Base-by-base conservation (phyloP, 306 rosid species). In the Trifolium subterraneum region DNA sequence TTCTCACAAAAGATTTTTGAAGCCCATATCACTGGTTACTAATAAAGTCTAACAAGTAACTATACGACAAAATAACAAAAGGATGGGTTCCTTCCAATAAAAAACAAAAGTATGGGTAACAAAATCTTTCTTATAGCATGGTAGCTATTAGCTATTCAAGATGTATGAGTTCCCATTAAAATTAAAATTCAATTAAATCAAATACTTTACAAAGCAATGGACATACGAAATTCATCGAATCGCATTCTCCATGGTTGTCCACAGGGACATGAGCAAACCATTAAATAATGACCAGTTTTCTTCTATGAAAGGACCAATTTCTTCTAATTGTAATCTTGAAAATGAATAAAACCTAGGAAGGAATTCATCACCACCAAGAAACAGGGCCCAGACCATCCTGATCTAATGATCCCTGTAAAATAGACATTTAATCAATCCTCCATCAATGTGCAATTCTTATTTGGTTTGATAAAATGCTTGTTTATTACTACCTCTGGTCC, bases 381-480 rank as follows among this genome's bases (percentile, higher is more conserved):
- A 70, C 31, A 59, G 84, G 87, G 11, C 87, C 84, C 20, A 79
- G 19, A 67, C 84, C 84, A 19, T 83, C 84, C 27, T 59, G 73
- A 71, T 83, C 65, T 65, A 83, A 25, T 8, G 78, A 64, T 58
- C 75, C 86, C 86, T 83, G 19, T 45, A 79, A 70, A 68, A 64
- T 64, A 64, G 8, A 78, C 42, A 41, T 15, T 14, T 68, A 35
- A 68, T 48, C 71, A 62, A 29, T 50, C 60, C 64, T 60, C 51
- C 47, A 44, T 42, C 20, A 33, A 20, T 31, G 7, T 67, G 51
- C 23, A 55, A 25, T n/a, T 67, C 15, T 55, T 20, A 15, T 73
- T 36, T 58, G 13, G 25, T 58, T 59, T 59, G 23, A 55, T 23
- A 55, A 45, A 14, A 14, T 55, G 73, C 16, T 56, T 33, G 22